Conservation (phyloP, 345 rosid genomes). For the Arabidopsis arenosa region DNA sequence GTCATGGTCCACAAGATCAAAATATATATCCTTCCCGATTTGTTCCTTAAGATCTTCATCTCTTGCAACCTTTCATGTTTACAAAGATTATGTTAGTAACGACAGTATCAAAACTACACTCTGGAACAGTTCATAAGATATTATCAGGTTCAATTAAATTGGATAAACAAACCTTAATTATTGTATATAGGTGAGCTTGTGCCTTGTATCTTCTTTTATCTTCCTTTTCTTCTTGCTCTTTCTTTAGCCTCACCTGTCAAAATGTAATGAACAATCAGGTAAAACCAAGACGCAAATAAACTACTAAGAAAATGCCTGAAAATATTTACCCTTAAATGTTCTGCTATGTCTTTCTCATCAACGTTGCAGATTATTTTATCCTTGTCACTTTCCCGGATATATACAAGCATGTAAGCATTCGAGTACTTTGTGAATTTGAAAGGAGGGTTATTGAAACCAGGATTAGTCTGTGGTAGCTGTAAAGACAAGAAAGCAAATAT, state of each 20-base stretch:
- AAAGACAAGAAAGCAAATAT: conserved; percentile 40
- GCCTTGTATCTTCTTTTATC: conserved; percentile 90
- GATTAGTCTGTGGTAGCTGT: conserved; percentile 90
- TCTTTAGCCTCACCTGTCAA: conserved; percentile 85
- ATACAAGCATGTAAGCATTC: conserved; percentile 99
- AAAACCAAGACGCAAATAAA: conserved; percentile 26
- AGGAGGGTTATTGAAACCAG: conserved; percentile 91
- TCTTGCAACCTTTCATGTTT: conserved; percentile 71
- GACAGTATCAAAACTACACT: conserved; percentile 19
- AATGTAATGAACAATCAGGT: conserved; percentile 21
- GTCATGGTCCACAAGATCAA: conserved; percentile 97
- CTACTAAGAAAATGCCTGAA: conserved; percentile 12
- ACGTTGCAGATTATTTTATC: conserved; percentile 96
- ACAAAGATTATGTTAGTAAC: conserved; percentile 27
- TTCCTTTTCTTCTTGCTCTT: conserved; percentile 96
- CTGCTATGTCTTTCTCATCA: conserved; percentile 97
- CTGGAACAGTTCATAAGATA: conserved; percentile 10
- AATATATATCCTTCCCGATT: conserved; percentile 88
- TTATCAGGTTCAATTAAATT: conserved; percentile 3
- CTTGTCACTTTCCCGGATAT: conserved; percentile 95
- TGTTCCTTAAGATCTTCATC: conserved; percentile 86
- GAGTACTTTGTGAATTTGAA: conserved; percentile 92
- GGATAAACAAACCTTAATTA: conserved; percentile 67
- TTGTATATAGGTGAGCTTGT: conserved; percentile 87
- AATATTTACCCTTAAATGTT: conserved; percentile 79